Evolutionary conservation across 495 filamentous ascomycete genomes (phyloP).

Genomic region (Polyplosphaeria fusca): DNA sequence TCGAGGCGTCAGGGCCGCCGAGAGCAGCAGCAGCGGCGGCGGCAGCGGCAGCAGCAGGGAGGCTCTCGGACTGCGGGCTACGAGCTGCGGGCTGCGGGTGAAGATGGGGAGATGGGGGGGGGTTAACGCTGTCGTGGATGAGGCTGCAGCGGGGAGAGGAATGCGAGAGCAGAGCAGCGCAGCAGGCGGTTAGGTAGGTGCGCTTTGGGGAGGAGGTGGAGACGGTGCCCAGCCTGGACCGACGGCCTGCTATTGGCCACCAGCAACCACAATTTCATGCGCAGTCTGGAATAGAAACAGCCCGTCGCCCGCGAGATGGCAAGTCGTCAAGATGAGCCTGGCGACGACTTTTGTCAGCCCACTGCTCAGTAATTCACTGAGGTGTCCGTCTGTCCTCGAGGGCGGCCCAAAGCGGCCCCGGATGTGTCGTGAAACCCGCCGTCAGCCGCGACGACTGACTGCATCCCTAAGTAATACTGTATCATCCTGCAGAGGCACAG

Average conservation of each 20-base stretch:
- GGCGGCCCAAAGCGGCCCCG: too few relatives aligned
- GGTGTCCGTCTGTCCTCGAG: too few relatives aligned
- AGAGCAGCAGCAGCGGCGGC: constrained; percentile 1
- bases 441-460: too few relatives aligned
- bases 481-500: too few relatives aligned
- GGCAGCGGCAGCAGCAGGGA: neutral
- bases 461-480: too few relatives aligned
- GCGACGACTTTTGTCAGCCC: too few relatives aligned
- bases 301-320: neutral
- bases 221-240: neutral
- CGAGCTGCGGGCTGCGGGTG: constrained; percentile 1
- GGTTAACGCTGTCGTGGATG: constrained; percentile 16
- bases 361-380: too few relatives aligned
- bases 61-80: neutral
- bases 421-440: too few relatives aligned
- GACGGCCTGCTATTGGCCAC: constrained; percentile 8
- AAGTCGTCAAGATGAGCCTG: too few relatives aligned
- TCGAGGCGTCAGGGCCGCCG: neutral
- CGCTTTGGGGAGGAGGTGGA: neutral
- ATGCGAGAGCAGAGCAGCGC: constrained; percentile 15
- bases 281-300: neutral
- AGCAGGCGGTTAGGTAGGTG: constrained; percentile 2
- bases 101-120: neutral
- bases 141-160: constrained; percentile 25
- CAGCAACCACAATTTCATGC: constrained; percentile 10